Percentiles rank a stretch among this genome's conserved stretches.
Conservation (phyloP, 495 filamentous ascomycete species). For the Barbatosphaeria neglecta region DNA sequence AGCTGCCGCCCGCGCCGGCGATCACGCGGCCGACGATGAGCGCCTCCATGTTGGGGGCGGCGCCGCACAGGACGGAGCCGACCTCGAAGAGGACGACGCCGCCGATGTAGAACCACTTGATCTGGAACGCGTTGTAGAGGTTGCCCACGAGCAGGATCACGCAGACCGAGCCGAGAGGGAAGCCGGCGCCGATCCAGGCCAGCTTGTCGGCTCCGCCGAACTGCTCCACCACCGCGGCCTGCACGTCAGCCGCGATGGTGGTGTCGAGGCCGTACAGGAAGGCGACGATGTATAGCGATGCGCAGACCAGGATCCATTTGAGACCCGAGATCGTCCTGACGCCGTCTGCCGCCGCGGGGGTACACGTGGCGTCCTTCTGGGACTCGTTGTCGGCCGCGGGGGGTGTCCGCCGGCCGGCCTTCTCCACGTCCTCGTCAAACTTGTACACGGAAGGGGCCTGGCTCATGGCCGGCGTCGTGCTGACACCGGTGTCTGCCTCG, state of each 20-base stretch:
- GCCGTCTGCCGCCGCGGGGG: not conserved
- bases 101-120: constrained; percentile 40
- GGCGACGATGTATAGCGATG: constrained; percentile 32
- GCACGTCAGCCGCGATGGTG: constrained; percentile 51
- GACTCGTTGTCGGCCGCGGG: not conserved
- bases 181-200: constrained; percentile 45
- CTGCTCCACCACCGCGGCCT: constrained; percentile 35
- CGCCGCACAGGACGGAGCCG: constrained; percentile 43
- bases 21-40: constrained; percentile 40
- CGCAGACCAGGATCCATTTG: constrained; percentile 31
- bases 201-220: constrained; percentile 44
- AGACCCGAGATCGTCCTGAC: constrained; percentile 6
- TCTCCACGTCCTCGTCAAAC: not conserved
- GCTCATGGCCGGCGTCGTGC: not conserved
- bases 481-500: not conserved
- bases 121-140: constrained; percentile 37
- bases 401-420: not conserved
- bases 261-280: constrained; percentile 50
- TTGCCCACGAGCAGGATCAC: constrained; percentile 31
- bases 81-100: constrained; percentile 37
- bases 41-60: constrained; percentile 37
- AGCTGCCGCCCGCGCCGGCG: constrained; percentile 28
- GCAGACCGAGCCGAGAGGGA: constrained; percentile 36
- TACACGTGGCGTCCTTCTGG: not conserved
- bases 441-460: not conserved